Evolutionary conservation across 352 stramenopile genomes (phyloP).

Genomic region (Phytophthora hibernalis): DNA sequence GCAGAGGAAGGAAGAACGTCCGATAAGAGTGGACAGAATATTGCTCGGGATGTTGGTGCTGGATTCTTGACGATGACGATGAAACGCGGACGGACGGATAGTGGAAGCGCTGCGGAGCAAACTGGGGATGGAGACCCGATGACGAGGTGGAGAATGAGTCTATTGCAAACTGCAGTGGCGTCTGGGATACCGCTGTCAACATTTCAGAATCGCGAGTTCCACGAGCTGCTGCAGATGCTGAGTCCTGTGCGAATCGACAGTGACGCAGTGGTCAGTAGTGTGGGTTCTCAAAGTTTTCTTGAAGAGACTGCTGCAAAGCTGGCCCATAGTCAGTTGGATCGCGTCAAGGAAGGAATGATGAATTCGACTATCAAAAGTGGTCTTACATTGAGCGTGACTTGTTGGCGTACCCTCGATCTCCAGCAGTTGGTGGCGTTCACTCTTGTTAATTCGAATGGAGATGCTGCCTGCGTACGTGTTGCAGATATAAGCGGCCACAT

Average conservation of each 20-base stretch:
- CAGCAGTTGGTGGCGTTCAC: constrained; percentile 80
- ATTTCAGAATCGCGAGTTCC: constrained; percentile 55
- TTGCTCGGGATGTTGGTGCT: constrained; percentile 1
- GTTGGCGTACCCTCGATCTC: constrained; percentile 66
- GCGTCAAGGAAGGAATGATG: constrained; percentile 83
- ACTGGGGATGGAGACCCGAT: constrained; percentile 2
- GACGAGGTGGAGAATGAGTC: constrained; percentile 27
- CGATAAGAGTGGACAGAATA: constrained; percentile 19
- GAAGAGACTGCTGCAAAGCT: constrained; percentile 47
- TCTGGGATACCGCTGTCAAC: constrained; percentile 45
- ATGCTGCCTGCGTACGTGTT: constrained; percentile 70
- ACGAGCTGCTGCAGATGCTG: constrained; percentile 45
- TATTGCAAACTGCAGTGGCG: constrained; percentile 48
- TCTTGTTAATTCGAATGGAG: constrained; percentile 82
- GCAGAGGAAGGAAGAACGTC: constrained; percentile 1
- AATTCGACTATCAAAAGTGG: constrained; percentile 86
- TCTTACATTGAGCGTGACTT: constrained; percentile 78
- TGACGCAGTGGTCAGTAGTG: constrained; percentile 18
- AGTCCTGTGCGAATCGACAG: constrained; percentile 13
- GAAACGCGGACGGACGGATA: constrained; percentile 31
- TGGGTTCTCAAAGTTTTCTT: constrained; percentile 49
- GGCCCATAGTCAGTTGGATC: constrained; percentile 63
- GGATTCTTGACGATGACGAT: constrained; percentile 12
- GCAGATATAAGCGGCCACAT: constrained; percentile 53
- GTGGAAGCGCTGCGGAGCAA: constrained; percentile 8